Base-by-base conservation (phyloP, 2,329 filamentous ascomycete genomes). In the Phialophora macrospora region DNA sequence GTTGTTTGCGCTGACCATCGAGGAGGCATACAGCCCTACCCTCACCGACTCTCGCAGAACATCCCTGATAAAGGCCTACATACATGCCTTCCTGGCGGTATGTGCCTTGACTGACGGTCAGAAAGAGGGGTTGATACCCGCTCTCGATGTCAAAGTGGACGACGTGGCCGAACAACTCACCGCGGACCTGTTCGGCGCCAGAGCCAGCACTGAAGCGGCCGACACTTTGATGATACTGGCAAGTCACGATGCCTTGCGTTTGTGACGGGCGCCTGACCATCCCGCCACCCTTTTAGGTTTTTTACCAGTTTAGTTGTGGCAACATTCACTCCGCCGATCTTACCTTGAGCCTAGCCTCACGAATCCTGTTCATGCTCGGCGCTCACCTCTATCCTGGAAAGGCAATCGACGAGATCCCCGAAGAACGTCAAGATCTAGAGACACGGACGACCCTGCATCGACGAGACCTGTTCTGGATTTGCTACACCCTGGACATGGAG, bases 401-500 rank as follows among this genome's bases (percentile, higher is more conserved):
- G 57, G n/a, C 60, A 68, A 14, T 52, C 64, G 26, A 70, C 71
- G 59, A 70, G 9, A 38, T 59, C n/a, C 52, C 63, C 17, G n/a
- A 51, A 7, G 44, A 62, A 20, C n/a, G 51, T 11, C 63, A 56
- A 22, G 60, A 41, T 41, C 49, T 60, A 4, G 54, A 63, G 17
- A 58, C 30, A 12, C 61, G 57, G 22, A 60, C 63, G 7, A 72
- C 74, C 14, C 58, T 70, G 4, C 76, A 79, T 34, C 62, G 76
- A 4, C 76, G 78, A 5, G 76, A 76, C 57, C 48, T 86, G 0
- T 87, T 87, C 70, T 87, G 85, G 84, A 69, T 86, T 5, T 81
- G 80, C 67, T 87, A 85, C 63, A 77, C 77, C 1, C 73, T 85
- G 9, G 85, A 87, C 68, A 87, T 85, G 65, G 84, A 87, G n/a